Evolutionary conservation across 805 yeast species (phyloP).

Genomic region (Hyphopichia homilentoma): DNA sequence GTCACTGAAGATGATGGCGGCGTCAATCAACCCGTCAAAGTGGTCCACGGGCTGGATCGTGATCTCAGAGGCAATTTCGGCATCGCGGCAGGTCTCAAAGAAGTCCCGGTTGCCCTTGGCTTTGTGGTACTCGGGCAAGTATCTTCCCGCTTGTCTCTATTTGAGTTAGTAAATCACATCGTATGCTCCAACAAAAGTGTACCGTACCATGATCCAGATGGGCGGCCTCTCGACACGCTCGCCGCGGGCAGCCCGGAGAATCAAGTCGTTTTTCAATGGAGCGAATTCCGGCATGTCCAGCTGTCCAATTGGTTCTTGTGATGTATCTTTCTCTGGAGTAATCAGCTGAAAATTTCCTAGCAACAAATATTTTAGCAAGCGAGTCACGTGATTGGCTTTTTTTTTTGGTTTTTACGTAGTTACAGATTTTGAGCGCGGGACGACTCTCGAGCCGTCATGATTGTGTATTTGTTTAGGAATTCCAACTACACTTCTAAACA

Average conservation of each 20-base stretch:
- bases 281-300: conserved; percentile 53
- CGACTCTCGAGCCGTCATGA: no score
- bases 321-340: no score
- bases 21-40: conserved; percentile 85
- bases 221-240: conserved; percentile 96
- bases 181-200: background rate
- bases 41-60: conserved; percentile 95
- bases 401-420: no score
- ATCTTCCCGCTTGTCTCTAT: conserved; percentile 92
- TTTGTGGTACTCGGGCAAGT: conserved; percentile 85
- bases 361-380: no score
- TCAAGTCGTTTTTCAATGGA: conserved; percentile 80
- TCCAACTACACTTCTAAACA: no score
- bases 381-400: no score
- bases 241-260: conserved; percentile 86
- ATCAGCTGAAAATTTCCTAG: no score
- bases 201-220: conserved; percentile 84
- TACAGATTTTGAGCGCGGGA: no score
- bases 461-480: no score
- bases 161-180: conserved; percentile 5
- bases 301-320: no score
- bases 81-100: conserved; percentile 91
- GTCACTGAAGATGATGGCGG: conserved; percentile 95
- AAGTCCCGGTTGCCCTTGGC: conserved; percentile 85
- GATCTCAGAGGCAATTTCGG: conserved; percentile 89